Evolutionary conservation across 805 yeast species (phyloP).

Genomic region (Cyberlindnera maclurae): DNA sequence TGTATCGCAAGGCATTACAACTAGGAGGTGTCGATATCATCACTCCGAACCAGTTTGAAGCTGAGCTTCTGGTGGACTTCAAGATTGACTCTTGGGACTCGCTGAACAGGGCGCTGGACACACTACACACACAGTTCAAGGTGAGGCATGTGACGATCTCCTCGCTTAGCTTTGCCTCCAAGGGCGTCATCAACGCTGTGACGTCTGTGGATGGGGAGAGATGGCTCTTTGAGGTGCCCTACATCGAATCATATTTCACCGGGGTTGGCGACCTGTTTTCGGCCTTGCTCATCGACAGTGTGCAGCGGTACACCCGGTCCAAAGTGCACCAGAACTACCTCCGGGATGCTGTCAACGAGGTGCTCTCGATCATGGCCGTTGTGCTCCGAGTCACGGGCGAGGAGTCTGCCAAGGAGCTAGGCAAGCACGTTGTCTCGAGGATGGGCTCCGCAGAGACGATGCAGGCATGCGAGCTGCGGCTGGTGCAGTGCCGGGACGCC

Average conservation of each 20-base stretch:
- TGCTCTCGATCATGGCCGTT: slow-evolving; percentile 45
- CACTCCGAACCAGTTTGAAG: slow-evolving; percentile 90
- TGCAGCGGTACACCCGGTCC: slow-evolving; percentile 25
- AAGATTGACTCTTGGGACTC: slow-evolving; percentile 33
- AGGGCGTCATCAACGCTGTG: slow-evolving; percentile 11
- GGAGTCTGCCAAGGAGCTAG: slow-evolving; percentile 30
- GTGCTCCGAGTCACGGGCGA: slow-evolving; percentile 43
- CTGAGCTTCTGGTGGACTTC: slow-evolving; percentile 58
- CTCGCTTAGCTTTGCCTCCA: slow-evolving; percentile 35
- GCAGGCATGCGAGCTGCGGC: slow-evolving; percentile 67
- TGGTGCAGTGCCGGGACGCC: slow-evolving; percentile 50
- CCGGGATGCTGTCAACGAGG: slow-evolving; percentile 42
- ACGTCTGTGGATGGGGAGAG: slow-evolving; percentile 12
- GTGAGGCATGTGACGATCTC: slow-evolving; percentile 64
- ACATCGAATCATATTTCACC: slow-evolving; percentile 75
- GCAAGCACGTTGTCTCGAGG: slow-evolving; percentile 35
- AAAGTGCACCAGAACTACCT: slow-evolving; percentile 8
- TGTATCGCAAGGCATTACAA: slow-evolving; percentile 40
- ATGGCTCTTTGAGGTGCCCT: slow-evolving; percentile 42
- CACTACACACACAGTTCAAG: slow-evolving; percentile 40
- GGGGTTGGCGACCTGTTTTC: slow-evolving; percentile 94
- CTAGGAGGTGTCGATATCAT: slow-evolving; percentile 54
- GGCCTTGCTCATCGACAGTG: slow-evolving; percentile 64
- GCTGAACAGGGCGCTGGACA: slow-evolving; percentile 39
- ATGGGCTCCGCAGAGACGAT: slow-evolving; percentile 53